These are phyloP conservation scores for Thalassia testudinum DNA, from an alignment of 116 monocot genomes.

Conservation along the genomic window DNA sequence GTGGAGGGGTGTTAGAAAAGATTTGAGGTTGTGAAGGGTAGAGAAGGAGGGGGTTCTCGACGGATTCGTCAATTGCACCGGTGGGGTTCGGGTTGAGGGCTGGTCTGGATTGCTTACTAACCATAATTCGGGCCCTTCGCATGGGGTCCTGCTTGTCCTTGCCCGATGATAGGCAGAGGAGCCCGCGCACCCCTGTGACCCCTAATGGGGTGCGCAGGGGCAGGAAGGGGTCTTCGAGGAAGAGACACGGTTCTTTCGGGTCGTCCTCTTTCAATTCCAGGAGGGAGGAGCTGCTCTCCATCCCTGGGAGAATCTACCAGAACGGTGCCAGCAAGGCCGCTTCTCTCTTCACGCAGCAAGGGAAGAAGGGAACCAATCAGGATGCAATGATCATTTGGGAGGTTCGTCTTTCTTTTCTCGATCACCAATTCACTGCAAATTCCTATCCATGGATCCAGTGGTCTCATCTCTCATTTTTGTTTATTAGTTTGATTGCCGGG, in stretches of 20 bases:
- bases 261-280: conserved; percentile 2
- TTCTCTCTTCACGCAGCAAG: conserved; percentile 60
- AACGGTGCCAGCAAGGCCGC: conserved; percentile 29
- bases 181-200: neutral
- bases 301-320: conserved; percentile 27
- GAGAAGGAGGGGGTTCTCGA: neutral
- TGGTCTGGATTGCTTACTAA: conserved; percentile 55
- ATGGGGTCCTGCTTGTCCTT: conserved; percentile 66
- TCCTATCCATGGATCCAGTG: no score
- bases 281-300: conserved; percentile 15
- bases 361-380: conserved; percentile 64
- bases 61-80: conserved; percentile 8
- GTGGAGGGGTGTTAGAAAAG: no score
- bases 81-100: conserved; percentile 3
- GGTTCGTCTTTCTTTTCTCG: conserved; percentile 16
- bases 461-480: no score
- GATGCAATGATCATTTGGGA: conserved; percentile 71
- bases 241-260: conserved; percentile 1
- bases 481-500: no score
- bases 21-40: no score
- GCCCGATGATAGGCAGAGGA: conserved; percentile 5
- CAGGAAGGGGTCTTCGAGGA: conserved; percentile 1
- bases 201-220: neutral
- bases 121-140: conserved; percentile 48
- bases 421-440: neutral